Base-by-base conservation (phyloP, 352 stramenopile genomes). In the Pythium dissimile region DNA sequence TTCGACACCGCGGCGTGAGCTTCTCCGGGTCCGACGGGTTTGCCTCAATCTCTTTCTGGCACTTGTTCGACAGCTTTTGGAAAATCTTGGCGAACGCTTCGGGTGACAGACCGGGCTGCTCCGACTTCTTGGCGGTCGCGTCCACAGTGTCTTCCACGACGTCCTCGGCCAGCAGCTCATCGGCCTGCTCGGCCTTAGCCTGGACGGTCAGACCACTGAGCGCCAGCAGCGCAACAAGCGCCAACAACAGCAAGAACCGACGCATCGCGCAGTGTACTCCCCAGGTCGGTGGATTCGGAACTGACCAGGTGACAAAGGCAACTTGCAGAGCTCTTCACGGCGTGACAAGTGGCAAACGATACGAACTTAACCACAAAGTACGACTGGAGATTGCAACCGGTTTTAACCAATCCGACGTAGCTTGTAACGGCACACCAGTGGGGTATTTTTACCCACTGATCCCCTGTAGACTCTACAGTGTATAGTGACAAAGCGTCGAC, bases 1-100 rank as follows among this genome's bases (percentile, higher is more conserved):
- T 46, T 34, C 77, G 76, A 65, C 84, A 94, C 26, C 75, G 75
- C 23, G 87, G 75, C 32, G 84, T 89, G 47, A 94, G 67, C 51
- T 87, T 59, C 27, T 67, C 56, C 11, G 74, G 72, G 48, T 92
- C 80, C 15, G 55, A 68, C 26, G 80, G 74, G 67, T 91, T 92
- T 30, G 72, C 78, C 49, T 88, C 68, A 49, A 92, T 71, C 58
- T 94, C 70, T 64, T 82, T 75, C 32, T 78, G 70, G 64, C 84
- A 94, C 49, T 84, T 79, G 63, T 71, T 73, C 51, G 81, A 87
- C 26, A 92, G 62, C 68, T 90, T 91, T 45, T 75, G 69, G 51
- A 92, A 80, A 42, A 94, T 77, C 50, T 70, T 76, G 42, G 75
- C 78, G 30, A 92, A 86, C 26, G 63, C 73, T 28, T 92, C 78